Percentiles rank a stretch among this genome's conserved stretches.
These are phyloP conservation scores for Tricholoma flavovirens DNA, from an alignment of 768 basidiomycete species.

Conservation along the genomic window DNA sequence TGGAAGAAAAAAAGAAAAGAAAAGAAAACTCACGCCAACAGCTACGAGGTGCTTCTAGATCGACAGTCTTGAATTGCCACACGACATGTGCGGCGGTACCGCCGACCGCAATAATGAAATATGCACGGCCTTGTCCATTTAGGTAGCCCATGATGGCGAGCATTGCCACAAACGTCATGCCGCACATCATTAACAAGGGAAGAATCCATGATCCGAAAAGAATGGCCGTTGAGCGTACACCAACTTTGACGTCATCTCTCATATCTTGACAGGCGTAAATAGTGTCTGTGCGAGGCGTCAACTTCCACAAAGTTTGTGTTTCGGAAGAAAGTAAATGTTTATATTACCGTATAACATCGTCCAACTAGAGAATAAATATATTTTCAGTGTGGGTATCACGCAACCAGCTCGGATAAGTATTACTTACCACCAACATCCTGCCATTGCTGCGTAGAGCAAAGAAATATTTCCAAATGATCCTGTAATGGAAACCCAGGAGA, in stretches of 20 bases:
- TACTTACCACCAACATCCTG: constrained; percentile 44
- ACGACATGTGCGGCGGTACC: constrained; percentile 37
- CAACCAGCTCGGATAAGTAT: neutral
- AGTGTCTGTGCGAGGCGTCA: constrained; percentile 11
- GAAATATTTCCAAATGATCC: constrained; percentile 20
- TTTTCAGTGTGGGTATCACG: neutral
- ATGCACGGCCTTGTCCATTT: constrained; percentile 46
- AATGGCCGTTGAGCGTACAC: constrained; percentile 74
- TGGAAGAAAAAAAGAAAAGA: too few species aligned
- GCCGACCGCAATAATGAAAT: constrained; percentile 40
- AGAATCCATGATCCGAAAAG: constrained; percentile 59
- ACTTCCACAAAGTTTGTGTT: neutral
- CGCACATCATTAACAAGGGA: constrained; percentile 49
- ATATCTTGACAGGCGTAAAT: constrained; percentile 76
- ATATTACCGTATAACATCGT: constrained; percentile 48
- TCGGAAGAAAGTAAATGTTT: too few species aligned
- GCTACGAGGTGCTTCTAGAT: constrained; percentile 37
- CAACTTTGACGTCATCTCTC: constrained; percentile 62
- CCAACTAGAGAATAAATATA: constrained; percentile 27
- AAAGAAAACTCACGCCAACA: constrained; percentile 42
- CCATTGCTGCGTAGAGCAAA: constrained; percentile 31
- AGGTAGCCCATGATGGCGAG: constrained; percentile 48
- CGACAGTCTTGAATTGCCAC: constrained; percentile 43
- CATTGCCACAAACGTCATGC: constrained; percentile 43
- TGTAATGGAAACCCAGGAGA: constrained; percentile 41